Evolutionary conservation across 805 yeast genomes (phyloP), one percentile per base, ranked within the genome.

Genomic region (Candida andamanensis): DNA sequence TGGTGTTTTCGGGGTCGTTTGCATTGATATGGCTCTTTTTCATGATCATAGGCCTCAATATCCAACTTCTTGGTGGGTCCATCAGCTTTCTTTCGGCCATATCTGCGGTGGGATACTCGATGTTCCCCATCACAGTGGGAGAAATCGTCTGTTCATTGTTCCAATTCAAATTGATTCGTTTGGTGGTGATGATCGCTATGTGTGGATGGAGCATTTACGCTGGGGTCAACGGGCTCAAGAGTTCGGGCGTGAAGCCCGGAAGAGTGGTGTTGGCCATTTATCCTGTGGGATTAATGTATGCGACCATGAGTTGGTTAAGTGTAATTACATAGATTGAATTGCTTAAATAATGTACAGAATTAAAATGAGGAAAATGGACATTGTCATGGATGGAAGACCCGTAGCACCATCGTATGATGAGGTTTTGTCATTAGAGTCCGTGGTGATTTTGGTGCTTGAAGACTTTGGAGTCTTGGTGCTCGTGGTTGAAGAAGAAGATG

Each of bases 11-110:
- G 1, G 76, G 82, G 11, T 72, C 79, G 14, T 80, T 80, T 48
- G 62, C 78, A 3, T 60, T 78, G 42, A 69, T 74, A 17, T 80
- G 86, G 86, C 41, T 74, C 9, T 78, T 82, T 33, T 75, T 67
- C 47, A 63, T 75, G 14, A 56, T 77, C 15, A 72, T 78, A 32
- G 80, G 85, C 1, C 49, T 78, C 39, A 80, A 80, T 52, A 76
- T 78, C 45, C 82, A 80, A 52, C 61, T 80, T 18, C 58, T 80
- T 27, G 74, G 78, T 3, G 78, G 80, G 4, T 62, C 74, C 12
- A 76, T 80, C 24, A 76, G 84, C 2, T 78, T 76, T 46, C 64
- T 80, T 61, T 75, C 76, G 28, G 85, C 85, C 3, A 61, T 80
- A 32, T 75, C 82, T 39, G 79, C 84, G 17, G 70, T 78, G 5